Evolutionary conservation across 441 rosid species (phyloP).

Genomic region (Aleurites moluccanus): DNA sequence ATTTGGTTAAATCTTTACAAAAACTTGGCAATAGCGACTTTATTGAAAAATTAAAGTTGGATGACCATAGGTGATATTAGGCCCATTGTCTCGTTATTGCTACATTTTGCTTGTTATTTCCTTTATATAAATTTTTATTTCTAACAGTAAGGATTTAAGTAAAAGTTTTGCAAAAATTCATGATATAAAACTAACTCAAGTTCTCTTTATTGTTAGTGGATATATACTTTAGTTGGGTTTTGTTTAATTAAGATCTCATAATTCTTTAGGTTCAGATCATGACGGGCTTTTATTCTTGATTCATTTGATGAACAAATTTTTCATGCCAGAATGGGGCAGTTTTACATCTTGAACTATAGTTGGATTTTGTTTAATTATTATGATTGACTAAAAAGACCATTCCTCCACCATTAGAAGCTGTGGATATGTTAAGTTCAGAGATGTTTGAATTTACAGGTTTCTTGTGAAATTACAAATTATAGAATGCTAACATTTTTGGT

Average conservation of each 20-base stretch:
- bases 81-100: background rate
- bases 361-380: background rate
- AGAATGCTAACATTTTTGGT: background rate
- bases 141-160: background rate
- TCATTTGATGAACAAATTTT: background rate
- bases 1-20: background rate
- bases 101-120: background rate
- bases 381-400: background rate
- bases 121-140: background rate
- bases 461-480: background rate
- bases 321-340: background rate
- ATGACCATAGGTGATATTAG: background rate
- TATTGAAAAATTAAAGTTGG: background rate
- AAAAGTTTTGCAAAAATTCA: background rate
- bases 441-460: background rate
- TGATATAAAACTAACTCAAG: background rate
- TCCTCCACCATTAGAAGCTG: background rate
- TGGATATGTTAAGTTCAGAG: background rate
- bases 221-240: background rate
- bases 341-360: background rate
- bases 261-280: background rate
- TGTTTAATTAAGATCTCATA: no score
- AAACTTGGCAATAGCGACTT: background rate
- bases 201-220: background rate
- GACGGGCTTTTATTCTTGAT: background rate